Conservation (phyloP, 2,329 filamentous ascomycete genomes). For the Claviceps sp. region DNA sequence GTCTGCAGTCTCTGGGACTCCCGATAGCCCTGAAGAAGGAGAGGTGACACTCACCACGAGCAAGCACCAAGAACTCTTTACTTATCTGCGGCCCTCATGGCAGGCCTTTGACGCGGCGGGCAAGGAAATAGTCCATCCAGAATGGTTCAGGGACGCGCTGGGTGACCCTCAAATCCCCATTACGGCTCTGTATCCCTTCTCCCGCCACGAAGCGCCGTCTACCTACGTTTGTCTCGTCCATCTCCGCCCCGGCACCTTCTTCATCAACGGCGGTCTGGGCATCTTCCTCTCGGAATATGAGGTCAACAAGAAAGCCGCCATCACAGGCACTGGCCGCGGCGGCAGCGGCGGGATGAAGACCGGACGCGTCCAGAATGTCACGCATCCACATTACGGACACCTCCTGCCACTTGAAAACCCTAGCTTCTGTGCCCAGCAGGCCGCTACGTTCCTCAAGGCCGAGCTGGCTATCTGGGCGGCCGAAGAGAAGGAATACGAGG, state of each 20-base stretch:
- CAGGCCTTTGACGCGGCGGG: slow-evolving; percentile 26
- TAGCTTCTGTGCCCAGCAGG: slow-evolving; percentile 46
- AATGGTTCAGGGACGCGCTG: slow-evolving; percentile 29
- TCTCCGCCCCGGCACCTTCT: slow-evolving; percentile 53
- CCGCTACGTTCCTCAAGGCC: slow-evolving; percentile 40
- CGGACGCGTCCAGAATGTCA: slow-evolving; percentile 53
- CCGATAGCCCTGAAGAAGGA: slow-evolving; percentile 8
- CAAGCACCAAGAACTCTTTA: slow-evolving; percentile 70
- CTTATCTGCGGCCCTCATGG: slow-evolving; percentile 52
- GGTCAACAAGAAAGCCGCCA: slow-evolving; percentile 43
- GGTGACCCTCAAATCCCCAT: slow-evolving; percentile 24
- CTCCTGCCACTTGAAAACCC: slow-evolving; percentile 75
- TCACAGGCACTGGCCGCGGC: slow-evolving; percentile 52
- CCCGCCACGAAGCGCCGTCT: slow-evolving; percentile 48
- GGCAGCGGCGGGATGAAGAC: slow-evolving; percentile 52
- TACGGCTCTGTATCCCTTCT: slow-evolving; percentile 40
- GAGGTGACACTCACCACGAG: slow-evolving; percentile 65
- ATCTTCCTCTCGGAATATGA: slow-evolving; percentile 37
- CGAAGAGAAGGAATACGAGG: slow-evolving; percentile 42
- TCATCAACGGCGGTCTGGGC: slow-evolving; percentile 52
- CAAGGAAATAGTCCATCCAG: slow-evolving; percentile 24
- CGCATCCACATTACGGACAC: slow-evolving; percentile 57
- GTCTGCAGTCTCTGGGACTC: slow-evolving; percentile 11
- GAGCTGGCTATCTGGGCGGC: slow-evolving; percentile 43
- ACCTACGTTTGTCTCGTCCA: slow-evolving; percentile 44